These are phyloP conservation scores for Colletotrichum endophyticum DNA, from an alignment of 2,329 filamentous ascomycete genomes.

Conservation along the genomic window DNA sequence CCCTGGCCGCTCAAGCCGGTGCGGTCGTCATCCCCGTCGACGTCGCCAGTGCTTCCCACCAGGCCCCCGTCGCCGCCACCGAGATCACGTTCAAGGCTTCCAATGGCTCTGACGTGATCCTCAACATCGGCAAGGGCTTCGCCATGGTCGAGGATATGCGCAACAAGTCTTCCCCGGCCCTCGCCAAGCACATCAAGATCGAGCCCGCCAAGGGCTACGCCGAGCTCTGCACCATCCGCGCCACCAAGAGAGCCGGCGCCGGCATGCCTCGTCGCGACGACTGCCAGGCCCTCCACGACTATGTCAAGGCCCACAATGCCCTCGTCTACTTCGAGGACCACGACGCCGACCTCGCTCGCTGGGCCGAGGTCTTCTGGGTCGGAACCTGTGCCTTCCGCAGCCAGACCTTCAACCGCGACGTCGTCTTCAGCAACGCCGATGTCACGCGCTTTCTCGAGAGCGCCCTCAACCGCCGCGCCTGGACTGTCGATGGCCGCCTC, in stretches of 20 bases:
- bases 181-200: not conserved
- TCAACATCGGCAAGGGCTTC: constrained; percentile 1
- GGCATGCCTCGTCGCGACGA: constrained; percentile 2
- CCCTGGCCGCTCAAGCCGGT: not conserved
- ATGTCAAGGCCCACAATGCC: not conserved
- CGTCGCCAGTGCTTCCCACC: not conserved
- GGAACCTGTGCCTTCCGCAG: constrained; percentile 6
- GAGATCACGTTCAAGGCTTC: constrained; percentile 2
- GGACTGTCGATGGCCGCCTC: not conserved
- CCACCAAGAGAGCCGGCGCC: not conserved
- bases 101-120: not conserved
- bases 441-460: not conserved
- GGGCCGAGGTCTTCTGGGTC: constrained; percentile 6
- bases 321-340: not conserved
- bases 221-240: constrained; percentile 1
- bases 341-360: not conserved
- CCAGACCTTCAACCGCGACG: not conserved
- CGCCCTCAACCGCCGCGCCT: not conserved
- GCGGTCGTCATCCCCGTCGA: not conserved
- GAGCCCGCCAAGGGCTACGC: not conserved
- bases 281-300: constrained; percentile 10
- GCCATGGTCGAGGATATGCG: not conserved
- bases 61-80: not conserved
- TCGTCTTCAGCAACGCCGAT: constrained; percentile 6
- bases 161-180: not conserved